phyloP scores from a whole-genome alignment of 2,329 filamentous ascomycete species.

The Colletotrichum sp. region DNA sequence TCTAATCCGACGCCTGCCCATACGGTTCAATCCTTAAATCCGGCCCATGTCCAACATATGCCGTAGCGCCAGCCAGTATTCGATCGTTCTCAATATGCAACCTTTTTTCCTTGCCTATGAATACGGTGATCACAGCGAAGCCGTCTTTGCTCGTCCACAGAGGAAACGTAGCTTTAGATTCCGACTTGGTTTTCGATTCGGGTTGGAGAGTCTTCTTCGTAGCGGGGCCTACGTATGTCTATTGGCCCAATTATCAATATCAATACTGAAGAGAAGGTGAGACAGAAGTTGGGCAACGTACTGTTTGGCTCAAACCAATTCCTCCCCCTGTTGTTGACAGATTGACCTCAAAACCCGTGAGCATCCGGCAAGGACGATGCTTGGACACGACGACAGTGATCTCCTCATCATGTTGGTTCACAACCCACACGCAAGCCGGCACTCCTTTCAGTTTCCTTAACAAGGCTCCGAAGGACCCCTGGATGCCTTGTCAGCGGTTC shows the following conservation, averaged over 20 bases:
- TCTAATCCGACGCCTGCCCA: background rate
- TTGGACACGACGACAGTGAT: background rate
- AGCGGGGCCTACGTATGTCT: background rate
- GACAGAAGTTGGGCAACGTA: fast-evolving
- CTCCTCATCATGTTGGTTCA: background rate
- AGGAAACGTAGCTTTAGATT: background rate
- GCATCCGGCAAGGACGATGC: background rate
- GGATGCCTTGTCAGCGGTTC: background rate
- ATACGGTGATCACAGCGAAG: background rate
- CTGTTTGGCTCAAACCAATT: background rate
- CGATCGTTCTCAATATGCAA: background rate
- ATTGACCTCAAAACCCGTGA: background rate
- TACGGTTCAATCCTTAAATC: background rate
- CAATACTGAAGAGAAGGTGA: background rate
- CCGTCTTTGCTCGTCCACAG: background rate
- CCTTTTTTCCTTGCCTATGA: background rate
- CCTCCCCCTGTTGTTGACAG: background rate
- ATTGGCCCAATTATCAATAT: background rate
- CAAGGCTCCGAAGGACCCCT: background rate
- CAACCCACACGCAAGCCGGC: background rate
- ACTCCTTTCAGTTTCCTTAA: background rate
- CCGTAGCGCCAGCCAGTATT: background rate
- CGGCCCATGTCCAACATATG: background rate
- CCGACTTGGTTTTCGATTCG: background rate
- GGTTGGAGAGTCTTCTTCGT: background rate